Evolutionary conservation across 2,329 filamentous ascomycete genomes (phyloP).

Genomic region (Epichloe typhina): DNA sequence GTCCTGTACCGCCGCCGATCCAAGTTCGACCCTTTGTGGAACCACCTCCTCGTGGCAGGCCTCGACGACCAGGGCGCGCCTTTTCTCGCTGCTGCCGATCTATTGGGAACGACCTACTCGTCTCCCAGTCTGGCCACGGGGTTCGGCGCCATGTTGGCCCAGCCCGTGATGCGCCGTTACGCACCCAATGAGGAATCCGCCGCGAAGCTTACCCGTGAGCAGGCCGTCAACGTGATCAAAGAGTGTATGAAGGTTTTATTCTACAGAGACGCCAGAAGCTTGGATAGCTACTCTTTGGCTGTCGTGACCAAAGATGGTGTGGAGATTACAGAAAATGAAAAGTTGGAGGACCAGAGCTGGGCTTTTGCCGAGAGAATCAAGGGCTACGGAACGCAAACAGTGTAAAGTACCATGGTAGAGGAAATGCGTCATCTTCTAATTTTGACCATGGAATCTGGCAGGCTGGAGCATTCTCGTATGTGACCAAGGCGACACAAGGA

Average conservation of each 20-base stretch:
- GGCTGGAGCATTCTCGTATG: background rate
- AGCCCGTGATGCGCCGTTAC: slow-evolving; percentile 75
- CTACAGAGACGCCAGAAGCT: slow-evolving; percentile 88
- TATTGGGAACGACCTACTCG: slow-evolving; percentile 84
- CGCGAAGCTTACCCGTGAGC: slow-evolving; percentile 56
- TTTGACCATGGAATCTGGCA: background rate
- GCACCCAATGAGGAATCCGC: slow-evolving; percentile 76
- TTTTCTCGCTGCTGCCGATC: slow-evolving; percentile 83
- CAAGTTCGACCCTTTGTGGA: slow-evolving; percentile 97
- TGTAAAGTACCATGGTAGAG: slow-evolving; percentile 12
- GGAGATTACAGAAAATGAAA: slow-evolving; percentile 69
- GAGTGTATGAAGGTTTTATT: slow-evolving; percentile 98
- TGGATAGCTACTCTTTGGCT: slow-evolving; percentile 85
- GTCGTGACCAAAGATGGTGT: slow-evolving; percentile 83
- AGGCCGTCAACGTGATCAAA: slow-evolving; percentile 68
- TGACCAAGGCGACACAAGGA: too few species aligned
- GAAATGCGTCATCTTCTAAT: background rate
- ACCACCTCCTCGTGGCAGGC: slow-evolving; percentile 82
- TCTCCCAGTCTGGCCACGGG: slow-evolving; percentile 84
- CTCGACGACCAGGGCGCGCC: slow-evolving; percentile 68
- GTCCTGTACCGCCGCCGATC: slow-evolving; percentile 90
- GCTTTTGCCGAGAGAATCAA: slow-evolving; percentile 90
- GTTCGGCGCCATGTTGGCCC: slow-evolving; percentile 82
- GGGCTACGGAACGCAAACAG: slow-evolving; percentile 82
- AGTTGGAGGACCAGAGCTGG: slow-evolving; percentile 94